A percentile compares a stretch with the other conserved stretches of the same genome.
Evolutionary conservation across 495 filamentous ascomycete genomes (phyloP).

Genomic region (Aspergillus asperescens): DNA sequence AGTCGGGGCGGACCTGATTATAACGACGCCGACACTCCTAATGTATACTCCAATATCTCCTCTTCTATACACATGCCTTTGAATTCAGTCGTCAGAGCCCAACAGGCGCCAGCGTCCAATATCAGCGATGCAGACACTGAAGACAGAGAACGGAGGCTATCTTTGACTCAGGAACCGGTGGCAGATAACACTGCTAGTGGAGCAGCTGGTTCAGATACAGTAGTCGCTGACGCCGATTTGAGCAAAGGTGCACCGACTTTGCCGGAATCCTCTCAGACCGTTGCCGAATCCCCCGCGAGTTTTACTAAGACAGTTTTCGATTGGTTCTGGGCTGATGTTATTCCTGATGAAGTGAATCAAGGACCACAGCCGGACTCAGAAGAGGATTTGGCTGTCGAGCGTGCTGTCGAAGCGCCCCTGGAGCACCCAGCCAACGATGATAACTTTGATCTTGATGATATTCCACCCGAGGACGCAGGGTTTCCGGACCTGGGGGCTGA

Average conservation of each 20-base stretch:
- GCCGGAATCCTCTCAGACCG: slow-evolving; percentile 5
- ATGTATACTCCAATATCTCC: not conserved
- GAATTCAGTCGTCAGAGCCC: not conserved
- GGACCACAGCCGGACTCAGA: slow-evolving; percentile 43
- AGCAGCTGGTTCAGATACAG: not conserved
- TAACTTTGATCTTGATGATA: slow-evolving; percentile 12
- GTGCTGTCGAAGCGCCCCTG: slow-evolving; percentile 59
- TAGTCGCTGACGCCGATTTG: not conserved
- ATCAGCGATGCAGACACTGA: not conserved
- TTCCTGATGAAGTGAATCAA: slow-evolving; percentile 25
- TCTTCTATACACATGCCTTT: not conserved
- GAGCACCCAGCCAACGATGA: slow-evolving; percentile 45
- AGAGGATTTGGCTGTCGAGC: slow-evolving; percentile 53
- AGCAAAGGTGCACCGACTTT: not conserved
- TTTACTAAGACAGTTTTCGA: slow-evolving; percentile 31
- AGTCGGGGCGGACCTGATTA: not conserved
- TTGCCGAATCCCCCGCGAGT: slow-evolving; percentile 10
- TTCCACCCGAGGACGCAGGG: slow-evolving; percentile 22
- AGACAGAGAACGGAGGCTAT: not conserved
- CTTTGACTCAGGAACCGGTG: not conserved
- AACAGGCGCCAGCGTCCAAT: not conserved
- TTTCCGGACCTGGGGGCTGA: slow-evolving; percentile 48
- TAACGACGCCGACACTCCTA: not conserved
- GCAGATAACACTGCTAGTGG: not conserved
- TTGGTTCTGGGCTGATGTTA: slow-evolving; percentile 63